Percentiles rank a stretch among this genome's conserved stretches.
Conservation (phyloP, 2,329 filamentous ascomycete genomes). For the Pseudogymnoascus sp. region DNA sequence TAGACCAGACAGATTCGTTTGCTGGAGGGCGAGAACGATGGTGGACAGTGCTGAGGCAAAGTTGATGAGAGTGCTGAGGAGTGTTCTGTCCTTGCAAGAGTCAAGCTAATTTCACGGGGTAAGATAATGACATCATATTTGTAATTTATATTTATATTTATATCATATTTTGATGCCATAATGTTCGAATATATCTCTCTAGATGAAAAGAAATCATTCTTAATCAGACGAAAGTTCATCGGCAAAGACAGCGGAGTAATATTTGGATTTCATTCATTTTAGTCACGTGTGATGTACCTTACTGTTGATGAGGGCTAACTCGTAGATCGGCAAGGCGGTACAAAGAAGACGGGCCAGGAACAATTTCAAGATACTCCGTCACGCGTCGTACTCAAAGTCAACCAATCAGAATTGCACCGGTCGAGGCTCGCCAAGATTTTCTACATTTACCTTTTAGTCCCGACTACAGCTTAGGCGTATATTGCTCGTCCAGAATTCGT, state of each 20-base stretch:
- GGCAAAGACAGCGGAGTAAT: too few relatives aligned
- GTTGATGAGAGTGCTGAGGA: not conserved
- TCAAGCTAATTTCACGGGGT: not conserved
- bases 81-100: not conserved
- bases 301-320: too few relatives aligned
- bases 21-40: not conserved
- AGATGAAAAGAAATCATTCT: too few relatives aligned
- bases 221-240: too few relatives aligned
- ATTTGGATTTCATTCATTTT: too few relatives aligned
- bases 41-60: not conserved
- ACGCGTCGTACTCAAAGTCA: not conserved
- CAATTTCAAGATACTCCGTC: slow-evolving; percentile 30
- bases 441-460: not conserved
- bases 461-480: not conserved
- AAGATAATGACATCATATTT: not conserved
- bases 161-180: too few relatives aligned
- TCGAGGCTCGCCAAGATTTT: not conserved
- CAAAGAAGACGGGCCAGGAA: slow-evolving; percentile 19
- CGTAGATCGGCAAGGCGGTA: too few relatives aligned
- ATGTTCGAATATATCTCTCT: too few relatives aligned
- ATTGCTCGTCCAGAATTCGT: not conserved
- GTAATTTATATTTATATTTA: not conserved
- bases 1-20: slow-evolving; percentile 39
- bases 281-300: too few relatives aligned
- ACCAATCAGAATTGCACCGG: not conserved